Conservation (phyloP, 2,329 filamentous ascomycete species). For the Parastagonospora avenae region DNA sequence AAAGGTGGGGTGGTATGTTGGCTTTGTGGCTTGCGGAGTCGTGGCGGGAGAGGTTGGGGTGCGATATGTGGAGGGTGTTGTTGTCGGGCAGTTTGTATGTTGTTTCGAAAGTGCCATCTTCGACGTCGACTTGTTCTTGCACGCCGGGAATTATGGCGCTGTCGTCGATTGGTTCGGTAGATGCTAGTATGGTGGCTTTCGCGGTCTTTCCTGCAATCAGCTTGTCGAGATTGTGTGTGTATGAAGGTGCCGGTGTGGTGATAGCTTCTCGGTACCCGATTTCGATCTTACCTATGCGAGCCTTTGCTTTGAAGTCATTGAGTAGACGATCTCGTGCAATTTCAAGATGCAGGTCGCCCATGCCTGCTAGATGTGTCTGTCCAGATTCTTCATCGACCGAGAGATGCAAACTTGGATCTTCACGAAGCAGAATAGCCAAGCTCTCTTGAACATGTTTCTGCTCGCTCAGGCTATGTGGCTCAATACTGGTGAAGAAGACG, state of each 20-base stretch:
- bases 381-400: slow-evolving; percentile 86
- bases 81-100: slow-evolving; percentile 59
- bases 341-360: slow-evolving; percentile 95
- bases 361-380: slow-evolving; percentile 90
- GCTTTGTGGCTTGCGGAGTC: slow-evolving; percentile 43
- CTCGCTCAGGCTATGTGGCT: slow-evolving; percentile 76
- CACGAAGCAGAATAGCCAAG: slow-evolving; percentile 77
- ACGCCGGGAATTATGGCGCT: slow-evolving; percentile 23
- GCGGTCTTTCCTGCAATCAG: slow-evolving; percentile 79
- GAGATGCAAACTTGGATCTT: slow-evolving; percentile 91
- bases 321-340: slow-evolving; percentile 88
- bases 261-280: slow-evolving; percentile 93
- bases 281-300: slow-evolving; percentile 83
- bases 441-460: slow-evolving; percentile 80
- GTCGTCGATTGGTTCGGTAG: slow-evolving; percentile 64
- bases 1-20: slow-evolving; percentile 61
- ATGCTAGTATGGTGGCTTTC: slow-evolving; percentile 75
- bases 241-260: slow-evolving; percentile 60
- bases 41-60: slow-evolving; percentile 55
- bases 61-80: slow-evolving; percentile 68
- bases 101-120: slow-evolving; percentile 35
- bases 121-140: slow-evolving; percentile 25
- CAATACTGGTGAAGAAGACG: slow-evolving; percentile 95
- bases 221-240: slow-evolving; percentile 73
- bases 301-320: slow-evolving; percentile 87